Base-by-base conservation (phyloP, 148 eudicot species). In the Rhododendron kiyosumense region DNA sequence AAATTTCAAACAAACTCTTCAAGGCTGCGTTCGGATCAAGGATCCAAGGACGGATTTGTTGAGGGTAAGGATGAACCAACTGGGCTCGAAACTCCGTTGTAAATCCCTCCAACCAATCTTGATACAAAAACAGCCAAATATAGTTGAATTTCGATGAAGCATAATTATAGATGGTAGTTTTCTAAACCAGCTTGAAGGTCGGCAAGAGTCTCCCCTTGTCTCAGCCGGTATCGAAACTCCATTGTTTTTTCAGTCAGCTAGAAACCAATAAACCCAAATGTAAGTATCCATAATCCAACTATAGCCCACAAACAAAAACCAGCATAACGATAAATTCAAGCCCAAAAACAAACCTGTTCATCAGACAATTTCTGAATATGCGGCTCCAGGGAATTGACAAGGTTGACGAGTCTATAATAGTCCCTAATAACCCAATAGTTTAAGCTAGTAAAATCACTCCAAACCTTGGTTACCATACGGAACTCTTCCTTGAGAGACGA, bases 351-450 rank as follows among this genome's bases (percentile, higher is more conserved):
- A 89, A 97, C 99, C 98, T 94, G 95, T 36, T 94, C 94, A 89
- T 95, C 98, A 46, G 99, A 91, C 36, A 97, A 92, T 45, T 89
- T 84, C 88, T 91, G 94, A 54, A 95, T 87, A 67, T 86, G 86
- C 2, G 92, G 90, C 67, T 97, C 99, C 13, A 95, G 45, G 41
- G 87, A 90, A 85, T 93, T 97, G 81, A 97, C 99, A 59, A 92
- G 90, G 76, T 86, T 91, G 76, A 97, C 98, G 18, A 97, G 96
- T n/a, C 98, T 94, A 83, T 94, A 89, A 85, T 97, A 97, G 86
- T 97, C 99, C 89, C 88, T 85, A 17, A 97, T 98, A 85, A 95
- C 98, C 99, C 98, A 97, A 67, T 93, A 85, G 86, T 97, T 97
- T 90, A 94, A 94, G 89, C 96, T 91, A 32, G 92, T 90, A 78